Base-by-base conservation (phyloP, 768 basidiomycete genomes). In the Calocybe indica region DNA sequence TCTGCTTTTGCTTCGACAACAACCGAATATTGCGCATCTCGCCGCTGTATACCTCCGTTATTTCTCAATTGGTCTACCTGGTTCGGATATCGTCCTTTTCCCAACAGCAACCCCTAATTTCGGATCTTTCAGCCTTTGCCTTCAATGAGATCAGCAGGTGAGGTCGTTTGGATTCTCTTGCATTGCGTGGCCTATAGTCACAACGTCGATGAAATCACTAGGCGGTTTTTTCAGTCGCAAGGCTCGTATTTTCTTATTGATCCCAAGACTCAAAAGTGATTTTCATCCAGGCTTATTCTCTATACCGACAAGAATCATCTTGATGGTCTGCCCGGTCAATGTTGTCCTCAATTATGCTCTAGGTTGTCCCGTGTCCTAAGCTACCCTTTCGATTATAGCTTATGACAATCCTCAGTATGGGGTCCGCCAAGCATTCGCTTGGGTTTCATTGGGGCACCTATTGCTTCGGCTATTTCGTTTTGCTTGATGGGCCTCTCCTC, bases 371-470 rank as follows among this genome's bases (percentile, higher is more conserved):
- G 11, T n/a, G 35, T 35, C 28, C 5, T 41, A 11, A 5, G 12
- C 7, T 29, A n/a, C 30, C n/a, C 12, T 28, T n/a, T 39, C 28
- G 12, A 40, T 14, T 34, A 30, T 7, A 14, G 14, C 34, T n/a
- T 30, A 11, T 8, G 10, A 14, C 7, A 6, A 37, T 22, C 39
- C 34, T 22, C 30, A 74, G 88, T 93, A 0, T 92, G 88, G 89
- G 91, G 91, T 1, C 90, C 91, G 0, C 67, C 75, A 38, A 70
- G 80, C 4, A 67, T 95, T 49, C 73, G 85, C 9, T 68, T 97
- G 1, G 94, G 94, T 1, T 98, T 90, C 67, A 80, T 88, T 40
- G 95, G 95, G 8, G 94, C 93, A 2, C 94, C 95, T 0, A 71
- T 97, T 9, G 86, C 93, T 1, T 91, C 92, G 1, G 82, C 85